These are phyloP conservation scores for Blastobotrys malaysiensis DNA, from an alignment of 1,139 yeast genomes.

Conservation along the genomic window DNA sequence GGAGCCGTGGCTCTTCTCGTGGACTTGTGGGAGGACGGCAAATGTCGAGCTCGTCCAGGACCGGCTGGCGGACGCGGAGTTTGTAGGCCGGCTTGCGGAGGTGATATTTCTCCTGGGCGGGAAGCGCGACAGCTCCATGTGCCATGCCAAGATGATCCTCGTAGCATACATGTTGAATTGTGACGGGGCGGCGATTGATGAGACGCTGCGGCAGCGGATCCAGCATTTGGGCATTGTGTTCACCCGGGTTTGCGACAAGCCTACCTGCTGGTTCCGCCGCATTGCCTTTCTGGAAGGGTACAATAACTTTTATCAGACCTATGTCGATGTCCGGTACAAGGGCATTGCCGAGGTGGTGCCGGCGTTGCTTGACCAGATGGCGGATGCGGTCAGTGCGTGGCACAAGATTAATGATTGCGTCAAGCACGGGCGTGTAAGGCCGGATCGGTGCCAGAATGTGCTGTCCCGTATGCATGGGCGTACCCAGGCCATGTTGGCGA, in stretches of 20 bases:
- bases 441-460: slow-evolving; percentile 5
- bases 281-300: slow-evolving; percentile 23
- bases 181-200: slow-evolving; percentile 11
- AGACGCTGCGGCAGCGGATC: slow-evolving; percentile 14
- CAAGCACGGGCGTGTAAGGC: slow-evolving; percentile 1
- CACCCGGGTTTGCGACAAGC: slow-evolving; percentile 18
- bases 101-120: slow-evolving; percentile 17
- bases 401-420: slow-evolving; percentile 2
- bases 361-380: slow-evolving; percentile 7
- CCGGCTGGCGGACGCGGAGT: slow-evolving; percentile 12
- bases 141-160: slow-evolving; percentile 24
- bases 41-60: slow-evolving; percentile 5
- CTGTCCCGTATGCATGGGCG: slow-evolving; percentile 8
- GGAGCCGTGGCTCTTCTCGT: slow-evolving; percentile 22
- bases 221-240: slow-evolving; percentile 20
- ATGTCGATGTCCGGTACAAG: slow-evolving; percentile 21
- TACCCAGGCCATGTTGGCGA: slow-evolving; percentile 11
- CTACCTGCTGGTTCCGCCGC: slow-evolving; percentile 19
- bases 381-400: slow-evolving; percentile 6
- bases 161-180: slow-evolving; percentile 24
- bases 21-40: slow-evolving; percentile 11
- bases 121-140: slow-evolving; percentile 12
- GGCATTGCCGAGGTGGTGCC: slow-evolving; percentile 18
- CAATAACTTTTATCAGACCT: slow-evolving; percentile 19
- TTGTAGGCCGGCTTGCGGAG: slow-evolving; percentile 6